Evolutionary conservation across 352 stramenopile genomes (phyloP), one percentile per base, ranked within the genome.

Genomic region (Pythium apleroticum): DNA sequence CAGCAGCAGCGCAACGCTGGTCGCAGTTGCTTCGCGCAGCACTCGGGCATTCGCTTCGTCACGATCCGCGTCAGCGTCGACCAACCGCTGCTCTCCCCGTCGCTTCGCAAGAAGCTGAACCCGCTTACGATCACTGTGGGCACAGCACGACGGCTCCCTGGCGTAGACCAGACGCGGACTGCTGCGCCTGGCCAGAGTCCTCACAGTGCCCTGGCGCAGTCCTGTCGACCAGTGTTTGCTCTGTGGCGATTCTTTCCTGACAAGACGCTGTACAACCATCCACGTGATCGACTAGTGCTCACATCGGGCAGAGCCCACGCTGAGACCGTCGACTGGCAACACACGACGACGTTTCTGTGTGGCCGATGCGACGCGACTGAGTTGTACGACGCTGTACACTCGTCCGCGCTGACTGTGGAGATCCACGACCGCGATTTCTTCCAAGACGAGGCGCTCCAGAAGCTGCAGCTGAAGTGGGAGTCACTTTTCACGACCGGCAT

Each of bases 371-470:
- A 84, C 5, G 35, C 65, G 6, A 33, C 63, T 0, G 71, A 78
- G 45, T 70, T 95, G 3, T 56, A 80, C 8, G 78, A 95, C 46
- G 71, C 69, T 10, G 63, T 93, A n/a, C 63, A 79, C 19, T 73
- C 68, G 22, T 60, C 64, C 0, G 17, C 66, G 1, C 46, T 95
- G 12, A 55, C 62, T 0, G 60, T 95, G 9, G 81, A 90, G 58
- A 46, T 95, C 25, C 84, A 86, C 37, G 86, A 93, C 56, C 83
- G 86, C 57, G 86, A 95, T 55, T 66, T 88, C 2, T 59, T 73
- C 28, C 68, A 90, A 31, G 46, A 66, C 4, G 56, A 67, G 5
- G 68, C 63, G 22, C 27, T 91, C 24, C n/a, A 60, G 17, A 71
- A 66, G 10, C 70, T 88, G 9, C 69, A 79, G 22, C 31, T 63